Base-by-base conservation (phyloP, 176 grass and related monocot genomes). In the Olyra latifolia region DNA sequence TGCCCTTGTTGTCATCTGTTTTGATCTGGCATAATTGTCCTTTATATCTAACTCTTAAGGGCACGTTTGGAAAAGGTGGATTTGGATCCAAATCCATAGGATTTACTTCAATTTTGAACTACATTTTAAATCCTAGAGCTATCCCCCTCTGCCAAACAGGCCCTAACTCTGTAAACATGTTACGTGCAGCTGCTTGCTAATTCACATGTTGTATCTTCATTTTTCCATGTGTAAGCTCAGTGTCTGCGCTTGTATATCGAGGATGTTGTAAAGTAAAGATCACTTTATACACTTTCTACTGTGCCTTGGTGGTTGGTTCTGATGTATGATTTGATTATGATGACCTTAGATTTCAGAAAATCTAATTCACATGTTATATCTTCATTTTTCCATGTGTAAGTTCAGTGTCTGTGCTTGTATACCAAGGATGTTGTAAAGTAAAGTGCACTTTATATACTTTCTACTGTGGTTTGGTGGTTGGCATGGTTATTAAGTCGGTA, bases 181-280 rank as follows among this genome's bases (percentile, higher is more conserved):
- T 62, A 25, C 14, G 4, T 39, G n/a, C n/a, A n/a, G n/a, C n/a
- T n/a, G 68, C 27, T 79, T 85, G 55, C 48, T 56, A 20, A 54
- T 85, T 71, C 35, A 49, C n/a, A 17, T 80, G 20, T 59, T 41
- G 27, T 63, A 64, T 64, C 30, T 88, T 54, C n/a, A 42, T 44
- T 53, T 66, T 71, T 54, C 57, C 45, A n/a, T 32, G 66, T 44
- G 8, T 53, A 64, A 72, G 60, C 9, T 78, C 75, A 78, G n/a
- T 47, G n/a, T 39, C 70, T 69, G 43, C 44, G 28, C 57, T 67
- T 55, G 42, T 57, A 53, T 80, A 55, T 52, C 27, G 59, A 40
- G 59, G 47, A 66, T 57, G 45, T 45, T 71, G 6, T 79, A n/a
- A 42, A 71, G 17, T 71, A 28, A 78, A 61, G 30, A 25, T 14